Conservation (phyloP, 164 flowering plant genomes). For the Litsea cubeba region DNA sequence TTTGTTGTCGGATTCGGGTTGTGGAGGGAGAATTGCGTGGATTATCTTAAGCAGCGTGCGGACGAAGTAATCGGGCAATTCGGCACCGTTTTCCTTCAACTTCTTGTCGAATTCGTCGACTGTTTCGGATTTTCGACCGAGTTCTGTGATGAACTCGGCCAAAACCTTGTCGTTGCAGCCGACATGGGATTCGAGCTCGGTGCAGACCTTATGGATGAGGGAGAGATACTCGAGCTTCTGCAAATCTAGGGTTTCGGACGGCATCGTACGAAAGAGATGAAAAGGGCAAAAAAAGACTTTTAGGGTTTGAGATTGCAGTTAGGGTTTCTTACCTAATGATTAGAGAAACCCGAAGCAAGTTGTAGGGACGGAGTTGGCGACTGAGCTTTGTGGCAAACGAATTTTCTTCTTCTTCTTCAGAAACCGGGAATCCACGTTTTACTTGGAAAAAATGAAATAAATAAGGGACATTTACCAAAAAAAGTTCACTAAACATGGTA, state of each 20-base stretch:
- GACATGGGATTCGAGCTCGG: slow-evolving; percentile 74
- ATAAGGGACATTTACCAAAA: no score
- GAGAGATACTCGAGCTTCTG: slow-evolving; percentile 79
- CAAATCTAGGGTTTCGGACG: slow-evolving; percentile 19
- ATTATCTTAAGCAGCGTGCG: slow-evolving; percentile 69
- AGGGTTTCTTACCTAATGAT: no score
- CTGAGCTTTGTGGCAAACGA: no score
- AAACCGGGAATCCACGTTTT: no score
- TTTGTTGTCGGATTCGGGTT: slow-evolving; percentile 22
- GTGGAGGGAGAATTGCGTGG: slow-evolving; percentile 74
- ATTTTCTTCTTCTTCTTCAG: no score
- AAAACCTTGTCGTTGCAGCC: slow-evolving; percentile 72
- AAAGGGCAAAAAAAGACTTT: no score
- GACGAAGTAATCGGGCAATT: slow-evolving; percentile 88
- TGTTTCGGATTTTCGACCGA: slow-evolving; percentile 50
- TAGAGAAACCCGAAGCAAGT: no score
- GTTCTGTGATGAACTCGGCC: slow-evolving; percentile 76
- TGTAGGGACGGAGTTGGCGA: no score
- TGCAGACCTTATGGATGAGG: slow-evolving; percentile 80
- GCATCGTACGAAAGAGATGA: slow-evolving; percentile 10
- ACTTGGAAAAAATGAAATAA: no score
- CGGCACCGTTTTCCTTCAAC: slow-evolving; percentile 75
- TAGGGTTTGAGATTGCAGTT: neutral
- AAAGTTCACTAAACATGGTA: no score
- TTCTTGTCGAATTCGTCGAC: slow-evolving; percentile 68